Base-by-base conservation (phyloP, 225 moss, liverwort and hornwort genomes). In the Rhytidiadelphus loreus region DNA sequence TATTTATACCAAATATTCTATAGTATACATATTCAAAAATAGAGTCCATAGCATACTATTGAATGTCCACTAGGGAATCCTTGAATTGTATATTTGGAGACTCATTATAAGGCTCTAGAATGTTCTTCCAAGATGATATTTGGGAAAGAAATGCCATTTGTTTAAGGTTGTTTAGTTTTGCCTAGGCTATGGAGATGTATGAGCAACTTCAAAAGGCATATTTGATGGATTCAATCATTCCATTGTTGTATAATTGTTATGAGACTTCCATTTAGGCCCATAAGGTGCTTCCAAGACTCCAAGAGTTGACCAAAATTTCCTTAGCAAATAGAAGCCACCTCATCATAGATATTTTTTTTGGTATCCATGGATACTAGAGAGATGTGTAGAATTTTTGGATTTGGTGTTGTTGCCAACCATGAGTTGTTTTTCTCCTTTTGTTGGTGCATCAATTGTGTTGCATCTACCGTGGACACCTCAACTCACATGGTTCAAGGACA, bases 211-310 rank as follows among this genome's bases (percentile, higher is more conserved):
- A 14, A 9, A 44, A 44, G 16, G 3, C 5, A 28, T 16, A 5
- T 72, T 72, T 28, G 44, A 72, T 44, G 16, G 8, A 44, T 72
- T 72, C 12, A 6, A 43, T 26, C 41, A 43, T 70, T 71, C 5
- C 1, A 2, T 43, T 71, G 15, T 15, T 71, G 26, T 6, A 71
- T 16, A 71, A 43, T 26, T 71, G 25, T 13, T 23, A 26, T 43
- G 9, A n/a, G n/a, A n/a, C n/a, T 24, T 2, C 16, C 10, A 72
- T 72, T 28, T 7, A 29, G 2, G 1, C 8, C 15, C 9, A 72
- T 41, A 44, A 44, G 1, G 44, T 44, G 3, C 26, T 3, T 71
- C 5, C 0, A 22, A 3, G n/a, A n/a, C 3, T 71, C 5, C 0
- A 22, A 3, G n/a, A n/a, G n/a, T 3, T 0, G 2, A 26, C 12